Evolutionary conservation across 768 basidiomycete genomes (phyloP), one percentile per base, ranked within the genome.

Genomic region (Agaricus blazei): DNA sequence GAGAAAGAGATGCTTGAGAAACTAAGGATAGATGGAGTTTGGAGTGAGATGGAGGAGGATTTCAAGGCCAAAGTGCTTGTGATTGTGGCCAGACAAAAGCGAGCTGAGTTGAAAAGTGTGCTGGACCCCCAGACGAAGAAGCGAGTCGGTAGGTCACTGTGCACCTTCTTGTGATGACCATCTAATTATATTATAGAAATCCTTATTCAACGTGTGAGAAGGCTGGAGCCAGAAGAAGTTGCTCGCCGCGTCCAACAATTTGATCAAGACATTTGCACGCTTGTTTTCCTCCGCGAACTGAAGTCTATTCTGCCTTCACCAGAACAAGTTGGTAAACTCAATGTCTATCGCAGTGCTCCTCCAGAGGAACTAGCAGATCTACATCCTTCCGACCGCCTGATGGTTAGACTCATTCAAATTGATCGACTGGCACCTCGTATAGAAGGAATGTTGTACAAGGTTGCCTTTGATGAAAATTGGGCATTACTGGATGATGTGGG

Each of bases 21-120:
- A 68, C 71, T 99, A 46, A 86, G 88, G 63, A 70, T 75, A 49
- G 90, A 93, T 63, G 92, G 94, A 43, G 84, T 99, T 12, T 98
- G 94, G 88, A 80, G 79, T 64, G 88, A 94, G 72, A 98, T 99
- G 90, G 94, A 98, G 68, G 89, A 96, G 65, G 94, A 94, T 67
- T 99, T 99, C 75, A 93, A 94, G 66, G 94, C 94, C 15, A 94
- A 94, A 70, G 92, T 97, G 67, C 76, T 95, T 47, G 93, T 96
- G 55, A 89, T 90, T 9, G 83, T 97, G 76, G 88, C 85, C 45
- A 84, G 87, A 63, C 87, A 90, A 68, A 93, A 85, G 65, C 87
- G 86, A 58, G 91, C 92, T 9, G 93, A 95, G 64, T 76, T 98
- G 51, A 88, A 87, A 70, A 95, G 92, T 71, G 91, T 97, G 12